Conservation (phyloP, 176 grass and related monocot genomes). For the Chloris gayana region DNA sequence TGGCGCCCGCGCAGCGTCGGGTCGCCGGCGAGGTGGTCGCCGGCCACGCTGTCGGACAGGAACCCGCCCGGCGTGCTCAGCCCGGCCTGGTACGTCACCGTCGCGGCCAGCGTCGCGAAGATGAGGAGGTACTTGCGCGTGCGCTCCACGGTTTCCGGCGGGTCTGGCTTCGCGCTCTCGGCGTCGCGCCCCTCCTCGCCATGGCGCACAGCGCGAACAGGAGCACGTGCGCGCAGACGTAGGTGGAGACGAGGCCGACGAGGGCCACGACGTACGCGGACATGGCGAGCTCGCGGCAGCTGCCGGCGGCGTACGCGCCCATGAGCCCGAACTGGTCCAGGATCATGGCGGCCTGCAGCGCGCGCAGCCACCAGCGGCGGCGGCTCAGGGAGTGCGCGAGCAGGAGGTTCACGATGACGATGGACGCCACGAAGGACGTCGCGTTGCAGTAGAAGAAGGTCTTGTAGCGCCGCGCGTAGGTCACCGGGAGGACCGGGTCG, state of each 20-base stretch:
- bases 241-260: conserved; percentile 22
- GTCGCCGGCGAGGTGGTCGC: conserved; percentile 33
- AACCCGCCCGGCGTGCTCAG: conserved; percentile 56
- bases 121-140: conserved; percentile 48
- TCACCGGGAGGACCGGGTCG: conserved; percentile 40
- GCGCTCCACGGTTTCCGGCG: background rate
- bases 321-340: conserved; percentile 48
- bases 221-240: conserved; percentile 38
- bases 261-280: conserved; percentile 34
- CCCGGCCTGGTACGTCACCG: conserved; percentile 34
- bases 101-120: conserved; percentile 35
- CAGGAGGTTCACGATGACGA: conserved; percentile 57
- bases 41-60: background rate
- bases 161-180: too few relatives aligned
- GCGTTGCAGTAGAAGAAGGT: conserved; percentile 55
- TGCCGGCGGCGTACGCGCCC: conserved; percentile 47
- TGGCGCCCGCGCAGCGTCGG: conserved; percentile 20
- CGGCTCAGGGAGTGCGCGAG: conserved; percentile 29
- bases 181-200: background rate
- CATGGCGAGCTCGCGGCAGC: conserved; percentile 47
- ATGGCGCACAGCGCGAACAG: conserved; percentile 11
- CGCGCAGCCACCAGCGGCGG: conserved; percentile 41
- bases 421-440: conserved; percentile 44
- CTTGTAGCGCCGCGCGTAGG: conserved; percentile 28
- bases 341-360: conserved; percentile 52